Evolutionary conservation across 2,329 filamentous ascomycete genomes (phyloP).

Genomic region (Blastomyces emzantsi): DNA sequence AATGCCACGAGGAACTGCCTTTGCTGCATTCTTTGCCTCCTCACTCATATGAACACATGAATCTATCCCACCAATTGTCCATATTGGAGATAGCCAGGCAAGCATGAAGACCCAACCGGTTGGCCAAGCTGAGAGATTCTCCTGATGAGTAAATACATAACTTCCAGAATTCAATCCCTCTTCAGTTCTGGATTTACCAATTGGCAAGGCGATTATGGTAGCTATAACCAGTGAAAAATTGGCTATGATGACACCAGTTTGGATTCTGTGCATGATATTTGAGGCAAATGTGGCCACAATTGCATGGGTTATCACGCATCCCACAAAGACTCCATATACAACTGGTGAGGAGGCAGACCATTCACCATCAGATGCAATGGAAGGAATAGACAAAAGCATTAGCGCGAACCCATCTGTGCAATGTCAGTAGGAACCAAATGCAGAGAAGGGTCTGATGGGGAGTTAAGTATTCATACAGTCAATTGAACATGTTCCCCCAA

Average conservation of each 20-base stretch:
- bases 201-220: conserved; percentile 49
- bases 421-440: conserved; percentile 14
- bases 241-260: conserved; percentile 47
- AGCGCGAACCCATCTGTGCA: conserved; percentile 41
- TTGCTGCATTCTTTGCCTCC: conserved; percentile 52
- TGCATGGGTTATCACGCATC: conserved; percentile 46
- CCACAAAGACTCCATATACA: conserved; percentile 51
- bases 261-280: conserved; percentile 51
- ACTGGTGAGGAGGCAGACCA: conserved; percentile 49
- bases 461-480: conserved; percentile 37
- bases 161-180: conserved; percentile 27
- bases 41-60: conserved; percentile 53
- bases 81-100: conserved; percentile 53
- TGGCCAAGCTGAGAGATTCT: conserved; percentile 52
- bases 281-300: conserved; percentile 45
- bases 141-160: conserved; percentile 49
- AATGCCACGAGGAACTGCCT: conserved; percentile 52
- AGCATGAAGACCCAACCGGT: conserved; percentile 52
- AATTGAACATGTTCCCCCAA: conserved; percentile 55
- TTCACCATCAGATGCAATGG: conserved; percentile 47
- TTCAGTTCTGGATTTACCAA: conserved; percentile 33
- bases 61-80: conserved; percentile 49
- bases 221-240: conserved; percentile 49
- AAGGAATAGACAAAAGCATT: conserved; percentile 52
- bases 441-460: not conserved